phyloP scores from a whole-genome alignment of 2,329 filamentous ascomycete species.

The Atkinsonella hypoxylon region DNA sequence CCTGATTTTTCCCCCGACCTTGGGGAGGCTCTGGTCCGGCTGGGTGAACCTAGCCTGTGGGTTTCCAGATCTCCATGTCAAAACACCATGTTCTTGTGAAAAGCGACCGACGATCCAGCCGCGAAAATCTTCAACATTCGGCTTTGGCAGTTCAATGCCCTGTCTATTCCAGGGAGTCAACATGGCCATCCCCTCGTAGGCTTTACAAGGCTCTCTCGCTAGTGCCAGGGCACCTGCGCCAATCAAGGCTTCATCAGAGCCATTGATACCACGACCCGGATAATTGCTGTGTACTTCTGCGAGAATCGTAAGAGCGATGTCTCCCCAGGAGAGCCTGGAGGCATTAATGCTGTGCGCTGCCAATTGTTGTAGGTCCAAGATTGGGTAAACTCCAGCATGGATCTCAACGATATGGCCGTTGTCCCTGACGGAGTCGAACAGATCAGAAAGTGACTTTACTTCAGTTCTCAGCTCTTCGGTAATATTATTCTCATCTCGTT shows the following conservation, averaged over 20 bases:
- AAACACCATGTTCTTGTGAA: conserved; percentile 67
- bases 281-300: conserved; percentile 63
- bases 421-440: conserved; percentile 18
- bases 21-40: conserved; percentile 21
- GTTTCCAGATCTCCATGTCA: conserved; percentile 39
- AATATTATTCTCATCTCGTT: conserved; percentile 2
- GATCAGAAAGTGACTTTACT: conserved; percentile 9
- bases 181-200: conserved; percentile 60
- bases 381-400: conserved; percentile 66
- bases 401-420: conserved; percentile 46
- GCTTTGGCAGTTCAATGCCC: conserved; percentile 19
- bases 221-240: conserved; percentile 58
- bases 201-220: conserved; percentile 62
- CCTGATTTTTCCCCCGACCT: conserved; percentile 54
- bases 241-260: conserved; percentile 51
- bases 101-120: conserved; percentile 60
- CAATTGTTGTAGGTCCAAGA: conserved; percentile 69
- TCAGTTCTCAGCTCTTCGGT: conserved; percentile 11
- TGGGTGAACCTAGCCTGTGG: conserved; percentile 16
- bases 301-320: conserved; percentile 57
- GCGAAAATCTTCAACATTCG: conserved; percentile 24
- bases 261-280: conserved; percentile 36
- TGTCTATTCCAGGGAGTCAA: conserved; percentile 42
- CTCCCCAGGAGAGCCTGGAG: conserved; percentile 32
- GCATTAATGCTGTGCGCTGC: conserved; percentile 50